Percentiles rank a stretch among this genome's conserved stretches.
Conservation (phyloP, 345 rosid genomes). For the Acer saccharum region DNA sequence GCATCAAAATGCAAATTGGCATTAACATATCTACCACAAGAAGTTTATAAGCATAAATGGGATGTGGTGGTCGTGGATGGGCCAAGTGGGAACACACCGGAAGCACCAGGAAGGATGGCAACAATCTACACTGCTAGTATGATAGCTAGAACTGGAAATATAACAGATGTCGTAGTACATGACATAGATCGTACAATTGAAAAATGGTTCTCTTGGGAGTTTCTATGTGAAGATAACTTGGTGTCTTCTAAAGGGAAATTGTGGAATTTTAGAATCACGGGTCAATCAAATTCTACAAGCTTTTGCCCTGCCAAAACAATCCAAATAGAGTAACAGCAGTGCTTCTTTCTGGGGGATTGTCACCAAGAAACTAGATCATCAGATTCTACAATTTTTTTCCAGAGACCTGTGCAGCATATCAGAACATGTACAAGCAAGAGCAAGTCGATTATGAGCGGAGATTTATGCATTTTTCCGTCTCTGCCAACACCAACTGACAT, state of each 20-base stretch:
- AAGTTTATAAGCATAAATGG: conserved; percentile 64
- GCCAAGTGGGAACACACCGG: conserved; percentile 60
- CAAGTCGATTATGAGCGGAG: not conserved
- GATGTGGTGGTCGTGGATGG: conserved; percentile 86
- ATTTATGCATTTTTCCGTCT: not conserved
- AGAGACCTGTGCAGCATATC: not conserved
- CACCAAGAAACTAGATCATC: not conserved
- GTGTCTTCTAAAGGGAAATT: conserved; percentile 71
- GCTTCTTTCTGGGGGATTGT: not conserved
- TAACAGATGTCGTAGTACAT: conserved; percentile 72
- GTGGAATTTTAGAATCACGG: conserved; percentile 63
- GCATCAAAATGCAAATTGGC: conserved; percentile 58
- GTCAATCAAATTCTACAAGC: conserved; percentile 47
- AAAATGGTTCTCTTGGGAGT: conserved; percentile 95
- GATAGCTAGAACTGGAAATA: conserved; percentile 64
- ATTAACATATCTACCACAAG: conserved; percentile 52
- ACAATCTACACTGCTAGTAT: conserved; percentile 70
- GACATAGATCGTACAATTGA: conserved; percentile 75
- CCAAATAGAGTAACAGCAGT: conserved; percentile 24
- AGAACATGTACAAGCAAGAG: not conserved
- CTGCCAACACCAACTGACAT: not conserved
- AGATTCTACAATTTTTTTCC: not conserved
- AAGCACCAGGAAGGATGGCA: conserved; percentile 84
- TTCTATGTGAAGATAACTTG: conserved; percentile 78
- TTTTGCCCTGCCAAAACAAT: conserved; percentile 49